Base-by-base conservation (phyloP, 1,284 basidiomycete species). In the Papiliotrema laurentii region DNA sequence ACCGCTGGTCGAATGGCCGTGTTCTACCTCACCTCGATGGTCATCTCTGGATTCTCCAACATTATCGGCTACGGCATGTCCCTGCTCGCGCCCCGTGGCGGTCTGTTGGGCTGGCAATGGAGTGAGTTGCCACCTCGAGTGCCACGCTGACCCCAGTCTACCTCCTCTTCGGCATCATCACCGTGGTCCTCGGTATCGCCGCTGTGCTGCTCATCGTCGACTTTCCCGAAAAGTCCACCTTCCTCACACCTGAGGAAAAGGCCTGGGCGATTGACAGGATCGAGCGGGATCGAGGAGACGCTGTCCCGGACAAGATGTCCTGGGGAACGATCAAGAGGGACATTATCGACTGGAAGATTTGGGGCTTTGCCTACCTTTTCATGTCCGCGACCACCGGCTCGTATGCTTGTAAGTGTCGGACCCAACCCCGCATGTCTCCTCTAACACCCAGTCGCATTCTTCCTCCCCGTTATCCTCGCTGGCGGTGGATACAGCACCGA, bases 191-290 rank as follows among this genome's bases (percentile, higher is more conserved):
- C 34, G 72, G 66, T 10, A 14, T 72, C n/a, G 16, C 68, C 24
- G 64, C 64, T 5, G 59, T 38, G 35, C 43, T 66, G 37, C 41
- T 63, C 40, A 57, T 68, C 36, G 64, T 69, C 52, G 75, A 77
- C 58, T 76, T 77, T 67, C 77, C 77, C 18, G 75, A 77, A 60
- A 70, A 73, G 58, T 70, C 67, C 44, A 72, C 56, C n/a, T 77
- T 78, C 69, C 64, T 78, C 25, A 69, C 58, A 2, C 54, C 55
- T 14, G 68, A 72, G 19, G 68, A 77, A 56, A 70, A 63, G 24
- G 55, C 61, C 25, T 63, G 75, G 49, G 60, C 76, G 44, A 55
- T 69, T 21, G 63, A 69, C 9, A 68, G 76, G 28, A 73, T 78
- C 50, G 56, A 77, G 47, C 55, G 59, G 19, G 77, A 77, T 64